phyloP scores from a whole-genome alignment of 139 green algal genomes.

The Bryopsis sp. region DNA sequence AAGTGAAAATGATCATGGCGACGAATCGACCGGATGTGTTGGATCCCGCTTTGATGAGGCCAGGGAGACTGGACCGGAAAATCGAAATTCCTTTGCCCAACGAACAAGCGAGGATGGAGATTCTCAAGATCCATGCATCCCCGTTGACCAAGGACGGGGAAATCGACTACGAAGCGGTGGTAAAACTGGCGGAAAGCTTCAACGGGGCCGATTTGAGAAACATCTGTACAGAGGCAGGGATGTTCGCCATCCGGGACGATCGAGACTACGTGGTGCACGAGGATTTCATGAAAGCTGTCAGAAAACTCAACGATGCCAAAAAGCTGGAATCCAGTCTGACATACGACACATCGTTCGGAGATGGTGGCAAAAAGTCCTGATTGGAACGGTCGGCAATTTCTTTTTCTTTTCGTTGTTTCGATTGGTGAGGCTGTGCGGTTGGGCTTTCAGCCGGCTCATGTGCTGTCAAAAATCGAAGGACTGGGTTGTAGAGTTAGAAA shows the following conservation, averaged over 20 bases:
- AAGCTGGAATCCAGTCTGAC: conserved; percentile 85
- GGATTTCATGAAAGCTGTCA: conserved; percentile 99
- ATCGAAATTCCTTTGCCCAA: conserved; percentile 99
- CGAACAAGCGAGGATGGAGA: conserved; percentile 90
- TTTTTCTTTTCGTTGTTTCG: too few relatives aligned
- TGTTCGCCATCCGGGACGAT: conserved; percentile 96
- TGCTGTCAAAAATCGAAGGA: too few relatives aligned
- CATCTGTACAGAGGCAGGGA: conserved; percentile 96
- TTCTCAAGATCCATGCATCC: conserved; percentile 96
- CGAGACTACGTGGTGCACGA: conserved; percentile 93
- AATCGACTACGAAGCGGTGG: conserved; percentile 97
- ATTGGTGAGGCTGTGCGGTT: too few relatives aligned
- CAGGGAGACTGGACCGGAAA: conserved; percentile 91
- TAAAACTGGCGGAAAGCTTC: conserved; percentile 95
- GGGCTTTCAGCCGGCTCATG: too few relatives aligned
- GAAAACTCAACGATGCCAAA: conserved; percentile 96
- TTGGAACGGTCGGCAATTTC: too few relatives aligned
- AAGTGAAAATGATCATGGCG: conserved; percentile 94
- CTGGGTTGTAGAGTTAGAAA: too few relatives aligned
- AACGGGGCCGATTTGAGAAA: conserved; percentile 98
- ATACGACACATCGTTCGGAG: conserved; percentile 67
- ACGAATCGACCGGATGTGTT: conserved; percentile 94
- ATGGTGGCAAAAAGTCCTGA: conserved; percentile 16
- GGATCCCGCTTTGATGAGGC: conserved; percentile 93
- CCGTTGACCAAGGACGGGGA: conserved; percentile 95